Evolutionary conservation across 2,329 filamentous ascomycete species (phyloP).

Genomic region (Nemania sp.): DNA sequence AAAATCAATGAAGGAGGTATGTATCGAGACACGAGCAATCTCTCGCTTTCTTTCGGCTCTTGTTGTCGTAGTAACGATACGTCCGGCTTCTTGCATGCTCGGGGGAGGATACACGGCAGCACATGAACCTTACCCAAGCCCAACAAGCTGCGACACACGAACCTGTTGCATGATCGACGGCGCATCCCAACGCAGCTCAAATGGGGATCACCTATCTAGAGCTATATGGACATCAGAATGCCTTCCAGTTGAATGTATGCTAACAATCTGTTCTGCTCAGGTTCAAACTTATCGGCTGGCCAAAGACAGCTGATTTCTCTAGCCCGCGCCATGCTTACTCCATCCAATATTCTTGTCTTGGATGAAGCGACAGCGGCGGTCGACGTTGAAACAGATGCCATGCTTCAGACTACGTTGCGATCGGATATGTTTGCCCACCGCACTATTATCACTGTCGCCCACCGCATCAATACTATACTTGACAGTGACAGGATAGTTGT

Average conservation of each 20-base stretch:
- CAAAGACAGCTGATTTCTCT: constrained; percentile 94
- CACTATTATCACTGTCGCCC: constrained; percentile 97
- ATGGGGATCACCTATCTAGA: neutral
- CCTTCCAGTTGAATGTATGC: constrained; percentile 15
- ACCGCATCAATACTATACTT: constrained; percentile 97
- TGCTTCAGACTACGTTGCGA: constrained; percentile 67
- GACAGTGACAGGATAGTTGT: constrained; percentile 89
- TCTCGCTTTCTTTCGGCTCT: constrained; percentile 39
- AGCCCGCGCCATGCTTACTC: constrained; percentile 89
- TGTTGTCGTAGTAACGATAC: constrained; percentile 38
- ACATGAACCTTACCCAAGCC: constrained; percentile 22
- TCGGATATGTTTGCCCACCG: constrained; percentile 78
- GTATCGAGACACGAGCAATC: constrained; percentile 44
- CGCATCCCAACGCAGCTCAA: neutral
- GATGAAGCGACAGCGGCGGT: constrained; percentile 91
- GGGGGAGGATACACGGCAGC: constrained; percentile 29
- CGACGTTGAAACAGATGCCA: constrained; percentile 69
- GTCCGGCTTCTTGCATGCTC: constrained; percentile 36
- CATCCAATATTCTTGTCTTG: constrained; percentile 94
- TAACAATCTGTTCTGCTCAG: constrained; percentile 50
- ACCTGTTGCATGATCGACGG: constrained; percentile 16
- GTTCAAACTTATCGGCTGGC: constrained; percentile 92
- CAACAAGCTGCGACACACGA: constrained; percentile 39
- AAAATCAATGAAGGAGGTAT: constrained; percentile 91
- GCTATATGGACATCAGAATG: neutral